phyloP scores from a whole-genome alignment of 1,284 basidiomycete species.

The Sphaerobolus stellatus region DNA sequence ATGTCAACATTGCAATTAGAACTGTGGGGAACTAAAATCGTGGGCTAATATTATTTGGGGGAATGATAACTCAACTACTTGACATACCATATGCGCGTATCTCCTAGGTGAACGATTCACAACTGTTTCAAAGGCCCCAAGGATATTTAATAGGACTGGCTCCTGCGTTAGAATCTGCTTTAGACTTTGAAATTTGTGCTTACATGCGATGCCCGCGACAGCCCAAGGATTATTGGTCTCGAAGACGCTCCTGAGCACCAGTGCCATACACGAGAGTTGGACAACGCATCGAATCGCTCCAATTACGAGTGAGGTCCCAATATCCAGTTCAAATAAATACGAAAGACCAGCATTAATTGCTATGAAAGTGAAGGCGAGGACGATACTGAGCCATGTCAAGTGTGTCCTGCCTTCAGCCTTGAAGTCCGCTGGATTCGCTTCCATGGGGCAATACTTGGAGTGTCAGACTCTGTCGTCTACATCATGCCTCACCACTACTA shows the following conservation, averaged over 20 bases:
- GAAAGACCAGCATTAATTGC: slow-evolving; percentile 65
- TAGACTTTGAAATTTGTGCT: slow-evolving; percentile 27
- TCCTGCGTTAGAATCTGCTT: neutral
- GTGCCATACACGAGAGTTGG: slow-evolving; percentile 72
- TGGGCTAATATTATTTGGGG: neutral
- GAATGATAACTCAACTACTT: neutral
- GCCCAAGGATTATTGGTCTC: slow-evolving; percentile 71
- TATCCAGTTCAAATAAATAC: slow-evolving; percentile 59
- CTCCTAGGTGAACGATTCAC: slow-evolving; percentile 75
- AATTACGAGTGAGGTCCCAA: slow-evolving; percentile 66
- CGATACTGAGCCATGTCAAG: slow-evolving; percentile 70
- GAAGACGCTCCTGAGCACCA: slow-evolving; percentile 72
- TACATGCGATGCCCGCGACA: slow-evolving; percentile 70
- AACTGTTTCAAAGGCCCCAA: slow-evolving; percentile 55
- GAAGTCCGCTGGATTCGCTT: too few relatives aligned
- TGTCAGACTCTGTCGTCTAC: too few relatives aligned
- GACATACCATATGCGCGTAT: slow-evolving; percentile 65
- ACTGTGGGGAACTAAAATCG: slow-evolving; percentile 62
- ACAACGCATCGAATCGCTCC: slow-evolving; percentile 72
- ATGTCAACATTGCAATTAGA: slow-evolving; percentile 66
- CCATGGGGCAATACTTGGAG: too few relatives aligned
- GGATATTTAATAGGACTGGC: slow-evolving; percentile 63
- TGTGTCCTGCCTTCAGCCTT: too few relatives aligned
- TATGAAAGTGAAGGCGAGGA: slow-evolving; percentile 72
- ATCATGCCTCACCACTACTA: too few relatives aligned